Evolutionary conservation across 2,329 filamentous ascomycete genomes (phyloP).

Genomic region (Allantophomopsis lycopodina): DNA sequence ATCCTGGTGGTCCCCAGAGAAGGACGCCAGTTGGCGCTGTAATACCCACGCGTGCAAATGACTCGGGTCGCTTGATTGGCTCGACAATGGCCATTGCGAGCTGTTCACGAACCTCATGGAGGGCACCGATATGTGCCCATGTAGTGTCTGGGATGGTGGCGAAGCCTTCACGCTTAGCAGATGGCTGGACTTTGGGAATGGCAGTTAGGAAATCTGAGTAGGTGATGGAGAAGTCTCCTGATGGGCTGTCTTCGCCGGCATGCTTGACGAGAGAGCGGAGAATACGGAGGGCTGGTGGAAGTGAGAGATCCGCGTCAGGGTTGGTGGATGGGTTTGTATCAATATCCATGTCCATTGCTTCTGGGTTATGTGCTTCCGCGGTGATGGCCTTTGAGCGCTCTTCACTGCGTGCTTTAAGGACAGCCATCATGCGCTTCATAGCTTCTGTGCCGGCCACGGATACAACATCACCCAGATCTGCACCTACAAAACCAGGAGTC

Average conservation of each 20-base stretch:
- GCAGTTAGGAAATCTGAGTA: conserved; percentile 62
- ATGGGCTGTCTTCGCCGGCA: conserved; percentile 32
- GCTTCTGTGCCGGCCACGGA: conserved; percentile 22
- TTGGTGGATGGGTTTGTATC: not conserved
- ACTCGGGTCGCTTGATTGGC: conserved; percentile 70
- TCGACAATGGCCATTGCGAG: conserved; percentile 78
- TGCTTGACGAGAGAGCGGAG: conserved; percentile 38
- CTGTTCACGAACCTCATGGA: conserved; percentile 65
- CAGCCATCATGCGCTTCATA: conserved; percentile 21
- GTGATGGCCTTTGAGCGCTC: conserved; percentile 1
- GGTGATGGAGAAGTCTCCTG: conserved; percentile 42
- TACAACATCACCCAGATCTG: conserved; percentile 62
- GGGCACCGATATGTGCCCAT: conserved; percentile 83
- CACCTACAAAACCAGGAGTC: conserved; percentile 87
- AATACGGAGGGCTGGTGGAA: conserved; percentile 22
- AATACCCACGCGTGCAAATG: conserved; percentile 67
- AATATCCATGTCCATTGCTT: conserved; percentile 18
- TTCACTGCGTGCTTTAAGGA: conserved; percentile 14
- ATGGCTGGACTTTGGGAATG: conserved; percentile 63
- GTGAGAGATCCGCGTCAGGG: conserved; percentile 1
- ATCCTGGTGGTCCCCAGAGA: conserved; percentile 93
- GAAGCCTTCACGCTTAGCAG: conserved; percentile 85
- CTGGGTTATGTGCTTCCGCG: too few relatives aligned
- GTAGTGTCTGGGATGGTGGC: conserved; percentile 87
- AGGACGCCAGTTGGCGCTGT: conserved; percentile 74